Evolutionary conservation across 1,284 basidiomycete species (phyloP).

Genomic region (Ustilago trichophora): DNA sequence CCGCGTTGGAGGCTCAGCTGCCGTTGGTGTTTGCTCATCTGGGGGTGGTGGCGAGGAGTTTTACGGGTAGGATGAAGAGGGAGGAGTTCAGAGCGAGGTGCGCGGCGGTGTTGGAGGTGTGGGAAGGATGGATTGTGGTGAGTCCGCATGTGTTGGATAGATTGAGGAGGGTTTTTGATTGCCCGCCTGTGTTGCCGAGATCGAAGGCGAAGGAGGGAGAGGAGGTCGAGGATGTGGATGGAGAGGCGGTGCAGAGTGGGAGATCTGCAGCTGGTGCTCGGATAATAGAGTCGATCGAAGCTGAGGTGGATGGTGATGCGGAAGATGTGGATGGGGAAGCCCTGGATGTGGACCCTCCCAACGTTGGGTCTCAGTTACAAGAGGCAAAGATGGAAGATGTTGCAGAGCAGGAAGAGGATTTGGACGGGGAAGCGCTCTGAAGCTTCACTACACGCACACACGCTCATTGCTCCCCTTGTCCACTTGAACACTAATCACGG

Average conservation of each 20-base stretch:
- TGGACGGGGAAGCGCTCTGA: slow-evolving; percentile 27
- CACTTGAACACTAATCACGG: too few relatives aligned
- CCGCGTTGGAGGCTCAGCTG: slow-evolving; percentile 42
- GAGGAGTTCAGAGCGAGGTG: slow-evolving; percentile 78
- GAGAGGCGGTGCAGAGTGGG: background rate
- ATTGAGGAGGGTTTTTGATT: slow-evolving; percentile 43
- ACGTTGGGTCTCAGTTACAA: slow-evolving; percentile 2
- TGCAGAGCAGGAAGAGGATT: slow-evolving; percentile 8
- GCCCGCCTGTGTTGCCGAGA: slow-evolving; percentile 4
- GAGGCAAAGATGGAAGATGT: background rate
- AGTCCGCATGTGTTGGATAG: slow-evolving; percentile 79
- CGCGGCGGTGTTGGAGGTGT: slow-evolving; percentile 82
- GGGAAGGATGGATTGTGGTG: slow-evolving; percentile 84
- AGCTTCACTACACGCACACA: background rate
- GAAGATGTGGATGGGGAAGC: slow-evolving; percentile 36
- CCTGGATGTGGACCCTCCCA: too few relatives aligned
- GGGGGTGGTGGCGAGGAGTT: slow-evolving; percentile 40
- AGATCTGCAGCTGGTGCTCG: too few relatives aligned
- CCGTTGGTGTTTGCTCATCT: slow-evolving; percentile 54
- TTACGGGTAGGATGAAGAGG: slow-evolving; percentile 50
- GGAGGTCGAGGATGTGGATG: slow-evolving; percentile 26
- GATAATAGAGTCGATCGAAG: too few relatives aligned
- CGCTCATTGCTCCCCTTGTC: too few relatives aligned
- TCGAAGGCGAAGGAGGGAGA: background rate
- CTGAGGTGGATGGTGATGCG: background rate